A percentile compares a stretch with the other conserved stretches of the same genome.
Conservation (phyloP, 306 rosid genomes). For the Trifolium pratense region DNA sequence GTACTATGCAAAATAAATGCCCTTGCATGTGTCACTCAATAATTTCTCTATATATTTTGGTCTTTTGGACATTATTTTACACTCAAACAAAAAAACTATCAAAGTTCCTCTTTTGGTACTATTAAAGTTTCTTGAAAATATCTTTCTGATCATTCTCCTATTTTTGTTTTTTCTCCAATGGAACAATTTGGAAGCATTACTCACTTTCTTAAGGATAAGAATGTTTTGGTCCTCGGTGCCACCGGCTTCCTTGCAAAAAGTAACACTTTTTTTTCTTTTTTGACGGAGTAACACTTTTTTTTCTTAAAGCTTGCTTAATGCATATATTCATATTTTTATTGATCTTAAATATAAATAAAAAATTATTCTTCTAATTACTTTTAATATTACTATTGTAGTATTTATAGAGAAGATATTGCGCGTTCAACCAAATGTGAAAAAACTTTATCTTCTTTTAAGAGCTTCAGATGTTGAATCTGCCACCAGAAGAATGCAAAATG, state of each 20-base stretch:
- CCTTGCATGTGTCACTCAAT: neutral
- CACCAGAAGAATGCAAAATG: constrained; percentile 53
- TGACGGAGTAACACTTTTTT: too few relatives aligned
- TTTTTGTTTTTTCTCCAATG: constrained; percentile 39
- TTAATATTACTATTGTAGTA: constrained; percentile 46
- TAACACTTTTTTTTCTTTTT: too few relatives aligned
- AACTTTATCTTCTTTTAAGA: constrained; percentile 76
- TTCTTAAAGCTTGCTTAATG: neutral
- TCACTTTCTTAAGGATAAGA: constrained; percentile 53
- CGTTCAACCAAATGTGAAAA: constrained; percentile 74
- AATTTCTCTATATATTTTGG: neutral
- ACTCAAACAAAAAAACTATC: neutral
- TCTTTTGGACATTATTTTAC: neutral
- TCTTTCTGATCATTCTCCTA: too few relatives aligned
- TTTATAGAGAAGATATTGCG: constrained; percentile 80
- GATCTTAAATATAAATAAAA: neutral
- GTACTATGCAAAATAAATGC: constrained; percentile 18
- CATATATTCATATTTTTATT: too few relatives aligned
- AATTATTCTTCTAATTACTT: too few relatives aligned
- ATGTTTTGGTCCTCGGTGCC: constrained; percentile 66
- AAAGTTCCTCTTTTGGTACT: neutral
- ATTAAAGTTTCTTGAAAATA: neutral
- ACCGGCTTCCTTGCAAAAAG: constrained; percentile 80
- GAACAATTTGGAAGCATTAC: constrained; percentile 45
- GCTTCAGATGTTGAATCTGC: constrained; percentile 61